phyloP scores from a whole-genome alignment of 441 rosid species.

The Arabidopsis hybrid region DNA sequence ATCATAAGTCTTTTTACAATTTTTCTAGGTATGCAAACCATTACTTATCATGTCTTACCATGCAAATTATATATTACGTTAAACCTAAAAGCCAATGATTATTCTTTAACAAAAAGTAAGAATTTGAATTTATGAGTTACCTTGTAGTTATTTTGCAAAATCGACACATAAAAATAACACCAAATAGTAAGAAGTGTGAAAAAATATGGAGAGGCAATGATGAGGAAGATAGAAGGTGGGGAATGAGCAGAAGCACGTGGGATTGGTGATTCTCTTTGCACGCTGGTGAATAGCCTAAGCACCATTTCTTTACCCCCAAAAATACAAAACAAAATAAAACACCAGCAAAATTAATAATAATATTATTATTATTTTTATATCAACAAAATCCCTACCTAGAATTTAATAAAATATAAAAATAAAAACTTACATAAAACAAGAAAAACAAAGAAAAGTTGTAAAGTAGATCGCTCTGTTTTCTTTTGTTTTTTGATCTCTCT shows the following conservation, averaged over 20 bases:
- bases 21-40: conserved; percentile 21
- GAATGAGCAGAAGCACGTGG: conserved; percentile 56
- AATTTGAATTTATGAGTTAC: too few relatives aligned
- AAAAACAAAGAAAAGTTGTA: conserved; percentile 30
- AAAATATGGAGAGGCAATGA: conserved; percentile 53
- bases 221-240: conserved; percentile 63
- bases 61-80: background rate
- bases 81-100: background rate
- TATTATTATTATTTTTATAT: background rate
- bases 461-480: conserved; percentile 37
- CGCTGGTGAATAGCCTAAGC: conserved; percentile 53
- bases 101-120: background rate
- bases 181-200: background rate
- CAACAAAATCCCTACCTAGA: conserved; percentile 7
- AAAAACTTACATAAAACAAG: conserved; percentile 24
- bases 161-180: too few relatives aligned
- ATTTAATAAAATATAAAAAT: conserved; percentile 6
- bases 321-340: background rate
- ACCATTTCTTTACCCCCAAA: conserved; percentile 34
- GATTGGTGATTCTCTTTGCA: conserved; percentile 66
- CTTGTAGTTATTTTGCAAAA: too few relatives aligned
- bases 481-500: conserved; percentile 19
- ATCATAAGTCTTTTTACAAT: conserved; percentile 9
- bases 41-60: conserved; percentile 1
- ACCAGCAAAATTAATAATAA: conserved; percentile 2